Evolutionary conservation across 805 yeast species (phyloP), one percentile per base, ranked within the genome.

Genomic region (Candida qinlingensis): DNA sequence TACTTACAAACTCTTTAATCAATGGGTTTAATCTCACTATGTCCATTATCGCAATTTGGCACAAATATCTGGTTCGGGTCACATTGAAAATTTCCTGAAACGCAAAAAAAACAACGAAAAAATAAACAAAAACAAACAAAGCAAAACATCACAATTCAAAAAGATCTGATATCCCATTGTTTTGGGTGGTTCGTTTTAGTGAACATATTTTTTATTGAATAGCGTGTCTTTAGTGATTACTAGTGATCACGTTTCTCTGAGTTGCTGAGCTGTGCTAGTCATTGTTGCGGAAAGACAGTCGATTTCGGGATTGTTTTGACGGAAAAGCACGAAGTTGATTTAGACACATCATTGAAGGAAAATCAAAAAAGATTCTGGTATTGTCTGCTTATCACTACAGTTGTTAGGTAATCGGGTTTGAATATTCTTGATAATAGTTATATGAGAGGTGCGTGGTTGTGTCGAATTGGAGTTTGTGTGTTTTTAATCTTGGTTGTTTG

Each of bases 101-200:
- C 36, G 37, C 42, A 40, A 40, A 25, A 31, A 40, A 8, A 28
- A 19, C 19, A 19, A 27, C 30, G 25, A 39, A 39, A 30, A 40
- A 40, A 40, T 31, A 40, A 40, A 40, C 35, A 40, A 40, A 40
- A 40, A 29, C 29, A 40, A 30, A 40, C 29, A 13, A 40, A 30
- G 19, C 19, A n/a, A n/a, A n/a, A n/a, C n/a, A n/a, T n/a, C n/a
- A 19, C 19, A 19, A 19, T 19, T 19, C 19, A 19, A 19, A 19
- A 19, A 19, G 19, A 19, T 19, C 19, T 19, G 19, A 19, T 19
- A 19, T 19, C 19, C 19, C 19, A 19, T 19, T 19, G 19, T 19
- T 19, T 19, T 19, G 19, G 19, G 19, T 19, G 19, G 19, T 19
- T 19, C 19, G 19, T 19, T 19, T 19, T 19, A 19, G 19, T 19